Evolutionary conservation across 108 stramenopile genomes (phyloP).

Genomic region (Phaeodactylum tricornutum): DNA sequence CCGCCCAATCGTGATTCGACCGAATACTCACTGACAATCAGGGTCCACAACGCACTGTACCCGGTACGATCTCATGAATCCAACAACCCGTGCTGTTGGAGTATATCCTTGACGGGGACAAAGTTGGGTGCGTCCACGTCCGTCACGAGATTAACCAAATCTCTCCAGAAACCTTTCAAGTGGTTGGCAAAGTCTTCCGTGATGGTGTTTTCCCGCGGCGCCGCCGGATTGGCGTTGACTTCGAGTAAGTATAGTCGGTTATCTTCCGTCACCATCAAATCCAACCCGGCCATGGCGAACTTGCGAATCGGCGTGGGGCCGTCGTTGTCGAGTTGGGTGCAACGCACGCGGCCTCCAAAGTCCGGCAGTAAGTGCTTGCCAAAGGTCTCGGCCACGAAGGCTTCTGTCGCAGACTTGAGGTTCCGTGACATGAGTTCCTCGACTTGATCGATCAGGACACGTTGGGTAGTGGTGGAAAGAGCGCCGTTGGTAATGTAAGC

Average conservation of each 20-base stretch:
- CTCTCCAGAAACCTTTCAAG: conserved; percentile 30
- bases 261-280: conserved; percentile 44
- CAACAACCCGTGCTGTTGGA: conserved; percentile 4
- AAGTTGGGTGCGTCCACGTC: conserved; percentile 13
- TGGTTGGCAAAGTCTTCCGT: conserved; percentile 18
- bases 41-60: too few relatives aligned
- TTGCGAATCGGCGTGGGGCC: conserved; percentile 7
- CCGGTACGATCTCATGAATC: too few relatives aligned
- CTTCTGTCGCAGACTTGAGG: conserved; percentile 18
- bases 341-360: conserved; percentile 22
- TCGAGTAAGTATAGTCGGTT: conserved; percentile 28
- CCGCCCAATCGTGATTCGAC: too few relatives aligned
- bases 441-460: conserved; percentile 21
- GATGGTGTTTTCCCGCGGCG: conserved; percentile 18
- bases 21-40: too few relatives aligned
- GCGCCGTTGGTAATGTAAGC: conserved; percentile 37
- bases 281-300: conserved; percentile 33
- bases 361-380: conserved; percentile 28
- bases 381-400: conserved; percentile 29
- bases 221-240: conserved; percentile 34
- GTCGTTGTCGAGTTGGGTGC: neutral
- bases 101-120: conserved; percentile 9
- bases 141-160: conserved; percentile 24
- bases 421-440: conserved; percentile 18
- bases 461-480: conserved; percentile 7